Percentiles rank a stretch among this genome's conserved stretches.
Conservation (phyloP, 306 rosid genomes). For the Cicer yamashitae region DNA sequence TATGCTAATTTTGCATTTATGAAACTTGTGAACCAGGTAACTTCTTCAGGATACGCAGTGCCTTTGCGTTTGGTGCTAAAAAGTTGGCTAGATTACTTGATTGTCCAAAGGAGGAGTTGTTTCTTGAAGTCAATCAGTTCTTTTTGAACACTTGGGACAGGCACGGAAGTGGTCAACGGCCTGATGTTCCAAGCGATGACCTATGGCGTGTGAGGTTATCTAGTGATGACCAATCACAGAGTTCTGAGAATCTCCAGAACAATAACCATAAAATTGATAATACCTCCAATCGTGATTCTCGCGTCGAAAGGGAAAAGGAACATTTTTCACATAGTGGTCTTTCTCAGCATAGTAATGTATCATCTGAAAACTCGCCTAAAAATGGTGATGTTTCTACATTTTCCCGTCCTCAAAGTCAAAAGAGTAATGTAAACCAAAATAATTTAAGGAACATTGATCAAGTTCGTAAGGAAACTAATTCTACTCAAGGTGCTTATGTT, state of each 20-base stretch:
- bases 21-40: constrained; percentile 69
- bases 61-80: constrained; percentile 94
- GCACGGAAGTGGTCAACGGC: constrained; percentile 96
- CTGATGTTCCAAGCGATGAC: constrained; percentile 86
- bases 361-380: constrained; percentile 56
- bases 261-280: constrained; percentile 57
- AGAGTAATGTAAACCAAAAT: constrained; percentile 59
- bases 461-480: constrained; percentile 58
- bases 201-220: constrained; percentile 60
- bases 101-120: constrained; percentile 79
- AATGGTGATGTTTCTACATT: constrained; percentile 54
- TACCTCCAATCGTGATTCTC: constrained; percentile 56
- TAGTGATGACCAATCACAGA: constrained; percentile 55
- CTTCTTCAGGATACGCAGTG: constrained; percentile 98
- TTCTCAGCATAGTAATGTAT: constrained; percentile 61
- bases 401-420: constrained; percentile 61
- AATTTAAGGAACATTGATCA: constrained; percentile 59
- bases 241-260: constrained; percentile 60
- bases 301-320: constrained; percentile 49
- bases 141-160: constrained; percentile 96
- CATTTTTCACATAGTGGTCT: constrained; percentile 51
- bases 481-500: constrained; percentile 51
- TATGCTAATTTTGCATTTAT: constrained; percentile 37
- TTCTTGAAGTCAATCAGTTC: constrained; percentile 86
- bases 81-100: constrained; percentile 85